phyloP scores from a whole-genome alignment of 2,329 filamentous ascomycete species.

The Cercospora zeina region DNA sequence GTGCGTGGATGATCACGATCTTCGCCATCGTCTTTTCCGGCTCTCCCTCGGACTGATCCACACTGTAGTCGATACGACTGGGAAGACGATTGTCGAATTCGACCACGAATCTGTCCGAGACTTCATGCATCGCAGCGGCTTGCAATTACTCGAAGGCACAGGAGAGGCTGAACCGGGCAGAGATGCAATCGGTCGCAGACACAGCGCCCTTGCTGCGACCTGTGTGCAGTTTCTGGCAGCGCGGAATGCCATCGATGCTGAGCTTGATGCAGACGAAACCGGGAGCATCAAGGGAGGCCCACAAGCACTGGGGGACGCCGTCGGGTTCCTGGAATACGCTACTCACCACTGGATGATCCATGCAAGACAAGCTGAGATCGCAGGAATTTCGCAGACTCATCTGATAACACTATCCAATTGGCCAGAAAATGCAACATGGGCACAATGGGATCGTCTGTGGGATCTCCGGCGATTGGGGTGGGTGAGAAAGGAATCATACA shows the following conservation, averaged over 20 bases:
- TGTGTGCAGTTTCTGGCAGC: not conserved
- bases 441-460: not conserved
- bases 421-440: not conserved
- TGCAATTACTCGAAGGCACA: not conserved
- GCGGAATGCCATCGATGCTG: not conserved
- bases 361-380: not conserved
- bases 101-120: not conserved
- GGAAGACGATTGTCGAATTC: not conserved
- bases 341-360: not conserved
- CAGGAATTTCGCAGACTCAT: not conserved
- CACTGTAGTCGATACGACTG: not conserved
- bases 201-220: not conserved
- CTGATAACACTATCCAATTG: not conserved
- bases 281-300: too few relatives aligned
- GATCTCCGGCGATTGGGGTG: not conserved
- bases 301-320: not conserved
- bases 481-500: not conserved
- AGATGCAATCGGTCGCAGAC: not conserved
- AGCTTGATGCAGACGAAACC: too few relatives aligned
- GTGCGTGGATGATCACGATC: not conserved
- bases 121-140: not conserved
- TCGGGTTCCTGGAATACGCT: not conserved
- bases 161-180: not conserved
- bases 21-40: not conserved
- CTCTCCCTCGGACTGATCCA: not conserved